Conservation (phyloP, 371 early-diverging fungal genomes). For the Mortierella sp. region DNA sequence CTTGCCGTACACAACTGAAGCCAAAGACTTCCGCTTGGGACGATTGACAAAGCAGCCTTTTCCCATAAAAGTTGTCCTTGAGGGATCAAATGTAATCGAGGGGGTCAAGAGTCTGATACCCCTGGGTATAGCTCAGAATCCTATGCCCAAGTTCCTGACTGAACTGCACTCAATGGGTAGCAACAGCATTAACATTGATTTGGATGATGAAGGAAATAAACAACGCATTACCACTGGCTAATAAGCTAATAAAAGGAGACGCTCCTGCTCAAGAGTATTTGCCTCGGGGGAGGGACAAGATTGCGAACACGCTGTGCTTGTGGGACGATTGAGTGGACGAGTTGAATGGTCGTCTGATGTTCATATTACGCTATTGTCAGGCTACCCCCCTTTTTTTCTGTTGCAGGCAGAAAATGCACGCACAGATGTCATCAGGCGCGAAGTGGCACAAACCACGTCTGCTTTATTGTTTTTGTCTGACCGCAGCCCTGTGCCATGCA, state of each 20-base stretch:
- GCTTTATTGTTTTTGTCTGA: no score
- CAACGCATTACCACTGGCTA: constrained; percentile 14
- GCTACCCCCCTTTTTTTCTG: not conserved
- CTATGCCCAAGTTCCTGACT: constrained; percentile 61
- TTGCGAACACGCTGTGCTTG: constrained; percentile 5
- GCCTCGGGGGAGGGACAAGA: not conserved
- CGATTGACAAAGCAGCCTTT: constrained; percentile 31
- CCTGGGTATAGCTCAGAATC: constrained; percentile 57
- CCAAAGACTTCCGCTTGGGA: constrained; percentile 27
- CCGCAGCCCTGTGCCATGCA: not conserved
- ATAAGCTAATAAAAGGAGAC: not conserved
- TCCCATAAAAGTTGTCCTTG: constrained; percentile 55
- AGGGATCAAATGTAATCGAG: constrained; percentile 65
- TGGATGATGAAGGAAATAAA: constrained; percentile 17
- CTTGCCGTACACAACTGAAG: constrained; percentile 30
- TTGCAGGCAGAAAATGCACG: not conserved
- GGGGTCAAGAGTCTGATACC: constrained; percentile 61
- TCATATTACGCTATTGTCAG: not conserved
- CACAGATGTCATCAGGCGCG: constrained; percentile 3
- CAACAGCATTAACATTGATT: constrained; percentile 34
- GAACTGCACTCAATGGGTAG: constrained; percentile 56
- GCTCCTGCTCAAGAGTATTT: not conserved
- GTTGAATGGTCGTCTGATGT: not conserved
- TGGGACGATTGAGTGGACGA: constrained; percentile 11
- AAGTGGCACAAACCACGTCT: constrained; percentile 2